Base-by-base conservation (phyloP, 129 eudicot genomes). In the Calendula officinalis region DNA sequence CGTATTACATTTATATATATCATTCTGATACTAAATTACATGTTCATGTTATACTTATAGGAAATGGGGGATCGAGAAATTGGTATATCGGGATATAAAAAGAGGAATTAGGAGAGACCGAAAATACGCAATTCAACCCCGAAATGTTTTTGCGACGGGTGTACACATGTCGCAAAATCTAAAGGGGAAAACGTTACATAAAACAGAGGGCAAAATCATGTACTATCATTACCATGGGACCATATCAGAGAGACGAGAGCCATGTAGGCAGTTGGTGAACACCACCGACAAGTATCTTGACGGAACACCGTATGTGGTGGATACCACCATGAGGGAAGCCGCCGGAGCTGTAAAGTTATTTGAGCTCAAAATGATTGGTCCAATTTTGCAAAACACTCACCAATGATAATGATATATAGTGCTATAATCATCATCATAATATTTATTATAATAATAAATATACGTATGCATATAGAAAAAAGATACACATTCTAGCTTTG, bases 31-130 rank as follows among this genome's bases (percentile, higher is more conserved):
- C 7, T 14, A 16, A 57, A n/a, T 50, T 32, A 8, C 3, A 50
- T 12, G 47, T 34, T 13, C n/a, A 8, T n/a, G 5, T 32, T 41
- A 14, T 56, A 14, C 7, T 7, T 68, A 54, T 65, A 91, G 97
- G 75, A 86, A 91, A 74, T 91, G 97, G 97, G 97, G 95, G 60
- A 79, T 91, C 30, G 97, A 91, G 80, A 91, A 91, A 78, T 75
- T 91, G 52, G 94, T 91, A 59, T 91, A 84, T 81, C 73, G 70
- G 53, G 89, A 91, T 59, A 79, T 76, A 67, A 91, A 82, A 63
- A 67, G 71, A 68, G 97, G 91, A 3, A 71, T 79, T 3, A 62
- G 95, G 43, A 80, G 97, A 71, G 94, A 91, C 76, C 60, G 95
- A 0, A 91, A 91, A 66, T 91, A 91, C 55, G 97, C 83, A 0